Conservation (phyloP, 1,284 basidiomycete genomes). For the Cutaneotrichosporon cutaneum region DNA sequence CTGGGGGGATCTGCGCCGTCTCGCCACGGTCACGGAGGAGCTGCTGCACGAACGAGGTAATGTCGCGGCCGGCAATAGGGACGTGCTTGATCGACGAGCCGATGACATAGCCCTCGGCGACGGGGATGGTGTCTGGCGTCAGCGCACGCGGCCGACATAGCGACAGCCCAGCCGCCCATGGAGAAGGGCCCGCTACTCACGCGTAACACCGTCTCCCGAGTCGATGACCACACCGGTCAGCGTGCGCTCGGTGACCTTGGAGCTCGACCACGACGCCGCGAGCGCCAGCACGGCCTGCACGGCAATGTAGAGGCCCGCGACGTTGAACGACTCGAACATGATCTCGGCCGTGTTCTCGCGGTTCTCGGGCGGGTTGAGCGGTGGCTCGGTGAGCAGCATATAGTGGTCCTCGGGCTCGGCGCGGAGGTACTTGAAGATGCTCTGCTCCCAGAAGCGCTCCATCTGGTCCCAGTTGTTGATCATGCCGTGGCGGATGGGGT, state of each 20-base stretch:
- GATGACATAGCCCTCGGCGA: conserved; percentile 95
- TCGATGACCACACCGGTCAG: conserved; percentile 98
- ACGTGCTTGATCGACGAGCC: conserved; percentile 99
- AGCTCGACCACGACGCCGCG: conserved; percentile 95
- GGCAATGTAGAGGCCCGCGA: conserved; percentile 86
- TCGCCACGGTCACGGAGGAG: conserved; percentile 94
- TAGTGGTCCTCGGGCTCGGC: conserved; percentile 99
- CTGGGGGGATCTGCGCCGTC: conserved; percentile 84
- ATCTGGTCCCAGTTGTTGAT: conserved; percentile 99
- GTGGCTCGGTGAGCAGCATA: conserved; percentile 96
- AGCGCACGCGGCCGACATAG: no score
- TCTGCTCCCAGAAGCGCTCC: conserved; percentile 99
- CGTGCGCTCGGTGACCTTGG: conserved; percentile 86
- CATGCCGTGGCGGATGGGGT: conserved; percentile 96
- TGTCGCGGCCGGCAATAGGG: conserved; percentile 96
- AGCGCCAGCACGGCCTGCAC: conserved; percentile 99
- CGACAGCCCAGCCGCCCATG: no score
- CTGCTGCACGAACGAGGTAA: conserved; percentile 95
- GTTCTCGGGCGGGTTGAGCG: conserved; percentile 97
- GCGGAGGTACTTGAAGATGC: conserved; percentile 98
- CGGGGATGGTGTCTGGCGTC: conserved; percentile 52
- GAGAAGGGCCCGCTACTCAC: no score
- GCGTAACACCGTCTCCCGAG: conserved; percentile 96
- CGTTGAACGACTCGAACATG: conserved; percentile 99
- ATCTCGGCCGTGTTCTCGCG: conserved; percentile 99